Conservation (phyloP, 768 basidiomycete genomes). For the Phlegmacium glaucopus region DNA sequence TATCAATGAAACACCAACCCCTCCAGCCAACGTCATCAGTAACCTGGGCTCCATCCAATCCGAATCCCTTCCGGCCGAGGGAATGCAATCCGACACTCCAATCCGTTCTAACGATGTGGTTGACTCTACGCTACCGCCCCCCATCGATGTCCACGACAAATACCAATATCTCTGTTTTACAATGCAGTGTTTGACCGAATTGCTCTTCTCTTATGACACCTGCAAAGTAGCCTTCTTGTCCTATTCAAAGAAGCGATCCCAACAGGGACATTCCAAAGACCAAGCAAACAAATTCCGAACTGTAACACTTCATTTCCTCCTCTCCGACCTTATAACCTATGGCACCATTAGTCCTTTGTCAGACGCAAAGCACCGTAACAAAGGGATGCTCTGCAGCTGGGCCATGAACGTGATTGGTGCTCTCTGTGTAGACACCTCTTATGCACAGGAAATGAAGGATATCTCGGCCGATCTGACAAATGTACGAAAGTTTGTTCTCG, state of each 20-base stretch:
- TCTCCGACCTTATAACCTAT: slow-evolving; percentile 80
- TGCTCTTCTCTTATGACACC: slow-evolving; percentile 87
- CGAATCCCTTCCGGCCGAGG: background rate
- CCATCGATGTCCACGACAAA: slow-evolving; percentile 30
- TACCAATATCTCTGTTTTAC: slow-evolving; percentile 73
- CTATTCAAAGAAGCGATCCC: slow-evolving; percentile 63
- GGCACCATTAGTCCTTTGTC: slow-evolving; percentile 66
- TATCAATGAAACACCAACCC: slow-evolving; percentile 30
- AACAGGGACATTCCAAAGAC: slow-evolving; percentile 62
- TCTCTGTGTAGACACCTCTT: slow-evolving; percentile 83
- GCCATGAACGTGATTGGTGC: slow-evolving; percentile 89
- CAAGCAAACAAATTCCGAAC: slow-evolving; percentile 53
- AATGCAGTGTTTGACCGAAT: slow-evolving; percentile 89
- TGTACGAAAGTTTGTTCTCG: slow-evolving; percentile 91
- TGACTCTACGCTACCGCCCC: background rate
- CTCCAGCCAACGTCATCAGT: slow-evolving; percentile 7
- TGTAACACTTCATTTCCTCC: slow-evolving; percentile 72
- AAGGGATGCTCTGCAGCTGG: slow-evolving; percentile 72
- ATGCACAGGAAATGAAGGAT: slow-evolving; percentile 69
- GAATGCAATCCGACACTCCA: background rate
- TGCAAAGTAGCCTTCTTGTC: slow-evolving; percentile 90
- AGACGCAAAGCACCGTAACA: slow-evolving; percentile 49
- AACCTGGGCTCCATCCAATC: background rate
- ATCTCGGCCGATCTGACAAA: slow-evolving; percentile 73
- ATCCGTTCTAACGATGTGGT: background rate